Conservation (phyloP, 306 rosid species). For the Fagus sylvatica region DNA sequence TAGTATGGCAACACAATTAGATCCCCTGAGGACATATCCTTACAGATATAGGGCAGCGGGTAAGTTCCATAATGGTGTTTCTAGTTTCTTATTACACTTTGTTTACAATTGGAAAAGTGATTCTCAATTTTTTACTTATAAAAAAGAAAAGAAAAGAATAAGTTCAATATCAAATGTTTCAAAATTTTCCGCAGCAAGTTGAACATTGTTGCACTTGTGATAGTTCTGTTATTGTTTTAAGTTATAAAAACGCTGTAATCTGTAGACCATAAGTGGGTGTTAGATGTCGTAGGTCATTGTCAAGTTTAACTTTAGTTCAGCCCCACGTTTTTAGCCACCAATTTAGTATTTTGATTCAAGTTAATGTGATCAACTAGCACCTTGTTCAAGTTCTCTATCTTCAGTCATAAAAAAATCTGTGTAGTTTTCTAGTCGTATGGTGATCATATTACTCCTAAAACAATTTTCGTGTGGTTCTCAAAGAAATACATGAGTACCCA, state of each 20-base stretch:
- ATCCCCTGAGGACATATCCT: slow-evolving; percentile 89
- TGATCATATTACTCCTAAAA: not conserved
- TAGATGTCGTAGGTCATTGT: not conserved
- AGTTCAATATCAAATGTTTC: not conserved
- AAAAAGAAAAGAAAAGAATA: too few species aligned
- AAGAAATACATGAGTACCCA: not conserved
- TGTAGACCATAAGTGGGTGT: not conserved
- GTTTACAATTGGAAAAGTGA: slow-evolving; percentile 17
- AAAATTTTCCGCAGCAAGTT: slow-evolving; percentile 12
- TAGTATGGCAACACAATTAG: slow-evolving; percentile 69
- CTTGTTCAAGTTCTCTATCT: not conserved
- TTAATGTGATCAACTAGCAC: not conserved
- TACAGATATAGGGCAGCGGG: slow-evolving; percentile 98
- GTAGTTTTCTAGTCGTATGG: not conserved
- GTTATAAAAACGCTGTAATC: not conserved
- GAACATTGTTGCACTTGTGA: not conserved
- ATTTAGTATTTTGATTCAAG: not conserved
- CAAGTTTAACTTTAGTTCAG: not conserved
- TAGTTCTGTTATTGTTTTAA: slow-evolving; percentile 4
- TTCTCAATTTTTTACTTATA: not conserved
- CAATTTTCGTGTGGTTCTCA: not conserved
- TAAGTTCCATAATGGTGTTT: slow-evolving; percentile 29
- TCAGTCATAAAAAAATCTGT: not conserved
- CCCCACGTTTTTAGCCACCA: not conserved
- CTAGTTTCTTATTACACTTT: not conserved